Conservation (phyloP, 768 basidiomycete species). For the Termitomyces heimii region DNA sequence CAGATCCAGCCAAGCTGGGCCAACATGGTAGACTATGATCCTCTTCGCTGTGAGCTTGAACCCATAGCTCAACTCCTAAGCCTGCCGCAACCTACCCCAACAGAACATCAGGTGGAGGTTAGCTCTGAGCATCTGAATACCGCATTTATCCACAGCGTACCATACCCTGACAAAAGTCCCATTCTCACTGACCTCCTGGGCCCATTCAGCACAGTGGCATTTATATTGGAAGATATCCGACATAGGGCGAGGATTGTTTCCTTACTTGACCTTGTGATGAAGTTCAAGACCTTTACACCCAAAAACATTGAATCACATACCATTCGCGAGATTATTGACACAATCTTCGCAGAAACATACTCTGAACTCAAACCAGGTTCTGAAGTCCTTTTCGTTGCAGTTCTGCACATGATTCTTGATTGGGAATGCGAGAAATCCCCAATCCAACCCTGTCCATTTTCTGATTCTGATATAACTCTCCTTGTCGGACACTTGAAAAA, state of each 20-base stretch:
- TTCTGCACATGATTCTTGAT: not conserved
- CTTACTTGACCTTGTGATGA: not conserved
- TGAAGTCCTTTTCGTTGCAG: not conserved
- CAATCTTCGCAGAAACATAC: not conserved
- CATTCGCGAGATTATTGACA: not conserved
- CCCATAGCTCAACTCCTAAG: not conserved
- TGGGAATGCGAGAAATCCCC: not conserved
- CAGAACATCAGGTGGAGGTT: not conserved
- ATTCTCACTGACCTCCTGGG: conserved; percentile 1
- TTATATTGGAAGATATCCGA: conserved; percentile 1
- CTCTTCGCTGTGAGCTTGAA: conserved; percentile 1
- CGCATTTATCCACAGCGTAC: not conserved
- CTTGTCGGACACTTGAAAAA: not conserved
- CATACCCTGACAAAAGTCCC: not conserved
- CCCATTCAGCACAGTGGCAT: not conserved
- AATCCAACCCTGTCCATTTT: not conserved
- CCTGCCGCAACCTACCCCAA: not conserved
- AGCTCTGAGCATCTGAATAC: not conserved
- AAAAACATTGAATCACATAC: not conserved
- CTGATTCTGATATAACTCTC: not conserved
- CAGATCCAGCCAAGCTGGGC: not conserved
- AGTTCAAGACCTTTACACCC: conserved; percentile 1
- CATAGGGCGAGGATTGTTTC: not conserved
- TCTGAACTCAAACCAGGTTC: not conserved
- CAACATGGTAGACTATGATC: not conserved